Percentiles rank a stretch among this genome's conserved stretches.
phyloP scores from a whole-genome alignment of 208 protist species.

The Leishmania guyanensis region DNA sequence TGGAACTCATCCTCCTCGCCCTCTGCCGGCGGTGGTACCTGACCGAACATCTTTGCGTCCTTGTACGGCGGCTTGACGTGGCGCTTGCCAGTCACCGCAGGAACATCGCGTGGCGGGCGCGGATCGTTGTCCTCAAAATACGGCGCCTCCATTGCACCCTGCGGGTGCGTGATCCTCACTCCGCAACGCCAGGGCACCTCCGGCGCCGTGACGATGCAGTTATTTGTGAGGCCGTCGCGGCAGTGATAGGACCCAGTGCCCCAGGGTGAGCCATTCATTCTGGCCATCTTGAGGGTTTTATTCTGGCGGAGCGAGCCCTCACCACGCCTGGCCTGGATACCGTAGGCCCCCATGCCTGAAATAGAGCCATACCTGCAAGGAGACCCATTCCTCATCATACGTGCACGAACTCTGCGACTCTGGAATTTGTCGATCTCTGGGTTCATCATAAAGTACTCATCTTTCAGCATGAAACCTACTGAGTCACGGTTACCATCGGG shows the following conservation, averaged over 20 bases:
- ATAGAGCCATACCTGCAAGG: neutral
- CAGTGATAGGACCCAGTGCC: neutral
- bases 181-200: constrained; percentile 44
- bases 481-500: constrained; percentile 47
- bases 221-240: constrained; percentile 29
- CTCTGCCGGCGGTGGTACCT: constrained; percentile 6
- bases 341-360: neutral
- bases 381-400: neutral
- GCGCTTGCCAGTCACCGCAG: constrained; percentile 34
- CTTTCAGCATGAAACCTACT: constrained; percentile 71
- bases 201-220: constrained; percentile 41
- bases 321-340: constrained; percentile 20
- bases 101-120: constrained; percentile 39
- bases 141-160: constrained; percentile 46
- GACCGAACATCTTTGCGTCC: constrained; percentile 33
- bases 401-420: neutral
- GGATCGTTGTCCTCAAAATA: constrained; percentile 68
- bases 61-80: constrained; percentile 34
- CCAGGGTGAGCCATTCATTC: neutral
- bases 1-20: constrained; percentile 16
- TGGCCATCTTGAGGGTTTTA: constrained; percentile 6
- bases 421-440: constrained; percentile 5
- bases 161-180: constrained; percentile 35
- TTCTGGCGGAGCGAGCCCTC: constrained; percentile 10
- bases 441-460: constrained; percentile 63